phyloP scores from a whole-genome alignment of 2,329 filamentous ascomycete genomes.

The Thelonectria olida region DNA sequence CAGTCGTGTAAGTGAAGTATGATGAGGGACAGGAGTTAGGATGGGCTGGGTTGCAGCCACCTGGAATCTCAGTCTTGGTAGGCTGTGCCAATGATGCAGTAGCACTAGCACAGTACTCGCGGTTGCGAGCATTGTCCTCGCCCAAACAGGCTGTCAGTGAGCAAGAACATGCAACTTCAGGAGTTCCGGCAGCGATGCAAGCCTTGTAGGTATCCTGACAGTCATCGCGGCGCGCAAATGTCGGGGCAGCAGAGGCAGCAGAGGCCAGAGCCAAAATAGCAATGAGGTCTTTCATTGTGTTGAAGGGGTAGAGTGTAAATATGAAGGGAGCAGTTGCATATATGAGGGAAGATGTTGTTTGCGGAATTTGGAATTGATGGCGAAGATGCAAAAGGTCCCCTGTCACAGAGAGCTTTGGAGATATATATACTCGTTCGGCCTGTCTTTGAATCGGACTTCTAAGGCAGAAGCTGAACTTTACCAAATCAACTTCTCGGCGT shows the following conservation, averaged over 20 bases:
- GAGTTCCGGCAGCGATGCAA: slow-evolving; percentile 17
- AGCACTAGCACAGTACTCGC: slow-evolving; percentile 20
- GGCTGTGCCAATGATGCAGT: slow-evolving; percentile 14
- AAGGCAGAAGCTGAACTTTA: too few species aligned
- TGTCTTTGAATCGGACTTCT: too few species aligned
- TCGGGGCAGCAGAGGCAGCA: slow-evolving; percentile 3
- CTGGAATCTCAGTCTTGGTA: slow-evolving; percentile 14
- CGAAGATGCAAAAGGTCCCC: too few species aligned
- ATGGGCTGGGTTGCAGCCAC: slow-evolving; percentile 23
- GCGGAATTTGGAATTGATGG: too few species aligned
- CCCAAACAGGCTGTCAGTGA: slow-evolving; percentile 13
- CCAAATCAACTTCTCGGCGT: too few species aligned
- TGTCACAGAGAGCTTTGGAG: too few species aligned
- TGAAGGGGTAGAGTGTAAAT: neutral
- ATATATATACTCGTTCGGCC: too few species aligned
- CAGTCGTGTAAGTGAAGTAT: neutral
- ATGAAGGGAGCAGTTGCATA: neutral
- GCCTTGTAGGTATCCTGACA: slow-evolving; percentile 24
- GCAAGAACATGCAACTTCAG: slow-evolving; percentile 21
- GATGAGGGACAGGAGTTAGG: slow-evolving; percentile 5
- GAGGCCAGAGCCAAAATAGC: slow-evolving; percentile 11
- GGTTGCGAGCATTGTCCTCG: slow-evolving; percentile 22
- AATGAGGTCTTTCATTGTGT: slow-evolving; percentile 18
- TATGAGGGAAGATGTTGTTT: neutral
- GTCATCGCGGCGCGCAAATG: slow-evolving; percentile 8